A percentile compares a stretch with the other conserved stretches of the same genome.
phyloP scores from a whole-genome alignment of 1,139 yeast genomes.

The Candida sanyaensis region DNA sequence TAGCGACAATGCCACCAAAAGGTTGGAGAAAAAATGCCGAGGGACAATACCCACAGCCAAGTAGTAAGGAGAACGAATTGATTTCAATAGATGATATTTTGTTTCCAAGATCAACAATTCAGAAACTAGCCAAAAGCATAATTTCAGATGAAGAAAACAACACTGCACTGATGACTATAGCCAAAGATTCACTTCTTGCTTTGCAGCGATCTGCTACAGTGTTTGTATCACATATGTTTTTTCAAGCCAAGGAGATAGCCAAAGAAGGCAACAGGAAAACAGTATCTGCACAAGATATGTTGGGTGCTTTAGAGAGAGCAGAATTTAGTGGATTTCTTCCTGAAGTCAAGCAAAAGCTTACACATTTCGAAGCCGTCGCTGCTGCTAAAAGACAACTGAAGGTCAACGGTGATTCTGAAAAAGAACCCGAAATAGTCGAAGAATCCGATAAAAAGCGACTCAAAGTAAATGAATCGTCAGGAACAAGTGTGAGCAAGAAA shows the following conservation, averaged over 20 bases:
- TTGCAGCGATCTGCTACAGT: constrained; percentile 73
- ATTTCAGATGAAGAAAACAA: constrained; percentile 31
- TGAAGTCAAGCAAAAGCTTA: constrained; percentile 51
- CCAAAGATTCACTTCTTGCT: constrained; percentile 68
- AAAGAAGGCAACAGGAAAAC: constrained; percentile 57
- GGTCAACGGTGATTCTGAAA: constrained; percentile 13
- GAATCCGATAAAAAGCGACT: constrained; percentile 17
- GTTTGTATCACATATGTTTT: constrained; percentile 66
- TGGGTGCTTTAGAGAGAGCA: constrained; percentile 56
- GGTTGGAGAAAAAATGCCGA: constrained; percentile 81
- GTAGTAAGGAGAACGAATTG: constrained; percentile 53
- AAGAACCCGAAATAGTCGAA: constrained; percentile 20
- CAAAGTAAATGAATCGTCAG: constrained; percentile 20
- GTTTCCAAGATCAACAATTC: constrained; percentile 66
- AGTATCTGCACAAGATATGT: constrained; percentile 65
- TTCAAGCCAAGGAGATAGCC: constrained; percentile 60
- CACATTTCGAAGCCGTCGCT: constrained; percentile 40
- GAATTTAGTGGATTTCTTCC: constrained; percentile 59
- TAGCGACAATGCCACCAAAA: constrained; percentile 66
- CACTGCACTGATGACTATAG: constrained; percentile 39
- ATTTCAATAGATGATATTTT: constrained; percentile 68
- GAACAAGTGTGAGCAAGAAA: constrained; percentile 17
- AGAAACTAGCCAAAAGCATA: constrained; percentile 54
- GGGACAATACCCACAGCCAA: constrained; percentile 56
- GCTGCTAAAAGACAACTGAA: constrained; percentile 39